Conservation (phyloP, 164 flowering plant genomes). For the Kalanchoe fedtschenkoi region DNA sequence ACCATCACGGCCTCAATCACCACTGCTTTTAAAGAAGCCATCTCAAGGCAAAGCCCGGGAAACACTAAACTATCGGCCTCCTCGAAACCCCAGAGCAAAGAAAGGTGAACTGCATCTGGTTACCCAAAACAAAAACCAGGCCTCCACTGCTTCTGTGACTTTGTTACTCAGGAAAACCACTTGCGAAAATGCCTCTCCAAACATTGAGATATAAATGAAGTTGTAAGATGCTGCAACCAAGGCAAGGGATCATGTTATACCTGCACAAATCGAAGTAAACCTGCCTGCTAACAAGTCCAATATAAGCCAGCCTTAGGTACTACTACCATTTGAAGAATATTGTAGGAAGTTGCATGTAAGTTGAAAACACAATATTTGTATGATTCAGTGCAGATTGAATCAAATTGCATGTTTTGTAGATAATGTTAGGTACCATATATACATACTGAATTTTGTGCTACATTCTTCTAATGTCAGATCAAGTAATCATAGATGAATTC, state of each 20-base stretch:
- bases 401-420: too few relatives aligned
- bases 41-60: slow-evolving; percentile 15
- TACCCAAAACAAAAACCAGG: slow-evolving; percentile 9
- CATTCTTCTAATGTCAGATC: slow-evolving; percentile 39
- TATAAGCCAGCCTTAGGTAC: too few relatives aligned
- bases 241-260: too few relatives aligned
- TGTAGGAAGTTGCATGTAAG: too few relatives aligned
- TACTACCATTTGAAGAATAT: too few relatives aligned
- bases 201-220: slow-evolving; percentile 20
- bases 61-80: slow-evolving; percentile 20
- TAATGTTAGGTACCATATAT: too few relatives aligned
- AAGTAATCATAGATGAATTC: slow-evolving; percentile 54
- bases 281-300: too few relatives aligned
- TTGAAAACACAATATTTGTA: too few relatives aligned
- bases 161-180: slow-evolving; percentile 20
- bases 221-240: too few relatives aligned
- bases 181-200: slow-evolving; percentile 60
- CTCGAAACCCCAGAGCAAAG: slow-evolving; percentile 24
- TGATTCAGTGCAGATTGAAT: too few relatives aligned
- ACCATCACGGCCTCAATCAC: slow-evolving; percentile 25
- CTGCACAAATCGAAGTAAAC: too few relatives aligned
- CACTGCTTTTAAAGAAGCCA: slow-evolving; percentile 36
- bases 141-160: slow-evolving; percentile 13
- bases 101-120: slow-evolving; percentile 16
- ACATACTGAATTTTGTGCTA: too few relatives aligned